Base-by-base conservation (phyloP, 306 rosid species). In the Rosa persica region DNA sequence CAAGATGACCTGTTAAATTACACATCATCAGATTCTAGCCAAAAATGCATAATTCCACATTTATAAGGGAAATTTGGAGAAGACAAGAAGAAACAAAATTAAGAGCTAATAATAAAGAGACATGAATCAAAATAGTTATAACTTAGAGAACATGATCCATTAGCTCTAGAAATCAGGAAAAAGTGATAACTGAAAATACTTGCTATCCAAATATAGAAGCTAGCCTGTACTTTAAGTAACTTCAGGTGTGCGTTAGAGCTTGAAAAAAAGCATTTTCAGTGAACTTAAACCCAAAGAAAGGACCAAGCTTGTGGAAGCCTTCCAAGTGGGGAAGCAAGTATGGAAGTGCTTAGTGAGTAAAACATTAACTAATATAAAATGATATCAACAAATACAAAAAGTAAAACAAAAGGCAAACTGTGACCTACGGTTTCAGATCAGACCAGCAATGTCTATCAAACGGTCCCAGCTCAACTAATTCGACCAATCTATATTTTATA, bases 1-100 rank as follows among this genome's bases (percentile, higher is more conserved):
- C 85, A 75, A 79, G 76, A 78, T 54, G 71, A 54, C 95, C 97
- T 92, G 90, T 67, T 43, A 80, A 68, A 87, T 78, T 30, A 6
- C 70, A 40, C 42, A 20, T n/a, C 76, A 4, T 80, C 40, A 80
- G 46, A 75, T 74, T 55, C 49, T 39, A 55, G 67, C 67, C 64
- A 72, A 64, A 79, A 67, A 48, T 38, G 64, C 79, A 30, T 25
- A 36, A 17, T 61, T 48, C 47, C 46, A 13, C 17, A 10, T 10
- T 44, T 25, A 65, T 20, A 62, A 27, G 4, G 58, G 43, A 62
- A 2, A 30, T 36, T 13, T 23, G 67, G 40, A 62, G 68, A 12
- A 22, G 25, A 66, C 6, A 10, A 47, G 11, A n/a, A 64, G 22
- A 42, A 12, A 47, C 40, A 54, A 23, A 27, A n/a, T 76, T 7